Percentiles rank a stretch among this genome's conserved stretches.
Conservation (phyloP, 1,284 basidiomycete genomes). For the Cutaneotrichosporon mucoides region DNA sequence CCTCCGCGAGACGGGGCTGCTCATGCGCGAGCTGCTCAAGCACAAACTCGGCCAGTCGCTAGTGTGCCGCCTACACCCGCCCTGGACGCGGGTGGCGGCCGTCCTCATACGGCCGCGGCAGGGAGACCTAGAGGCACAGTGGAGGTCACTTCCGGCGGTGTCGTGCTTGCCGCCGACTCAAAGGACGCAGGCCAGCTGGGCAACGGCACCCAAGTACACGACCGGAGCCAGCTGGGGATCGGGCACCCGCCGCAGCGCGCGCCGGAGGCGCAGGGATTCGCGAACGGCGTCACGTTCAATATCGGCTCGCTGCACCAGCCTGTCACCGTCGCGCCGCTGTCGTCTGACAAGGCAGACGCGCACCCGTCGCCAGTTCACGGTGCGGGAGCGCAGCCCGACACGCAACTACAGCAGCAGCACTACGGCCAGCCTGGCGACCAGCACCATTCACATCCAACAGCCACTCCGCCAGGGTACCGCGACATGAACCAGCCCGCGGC, state of each 20-base stretch:
- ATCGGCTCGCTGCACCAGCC: not conserved
- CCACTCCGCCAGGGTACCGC: not conserved
- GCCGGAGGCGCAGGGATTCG: not conserved
- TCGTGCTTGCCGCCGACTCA: no score
- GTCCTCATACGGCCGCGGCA: no score
- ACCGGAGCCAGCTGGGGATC: not conserved
- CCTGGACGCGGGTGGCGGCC: not conserved
- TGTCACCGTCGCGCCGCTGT: not conserved
- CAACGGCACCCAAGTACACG: not conserved
- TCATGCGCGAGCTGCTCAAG: conserved; percentile 1
- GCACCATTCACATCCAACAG: not conserved
- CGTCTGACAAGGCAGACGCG: not conserved
- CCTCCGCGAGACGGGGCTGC: not conserved
- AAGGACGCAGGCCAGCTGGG: not conserved
- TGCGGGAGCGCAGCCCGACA: not conserved
- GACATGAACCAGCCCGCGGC: not conserved
- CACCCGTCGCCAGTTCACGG: not conserved
- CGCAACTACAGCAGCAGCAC: no score
- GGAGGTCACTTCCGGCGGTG: no score
- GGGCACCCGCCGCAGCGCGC: not conserved
- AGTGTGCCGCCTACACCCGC: not conserved
- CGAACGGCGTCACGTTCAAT: not conserved
- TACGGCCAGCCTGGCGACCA: not conserved
- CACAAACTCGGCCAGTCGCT: not conserved
- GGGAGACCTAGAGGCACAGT: no score